Conservation (phyloP, 768 basidiomycete genomes). For the Amanita muscaria region DNA sequence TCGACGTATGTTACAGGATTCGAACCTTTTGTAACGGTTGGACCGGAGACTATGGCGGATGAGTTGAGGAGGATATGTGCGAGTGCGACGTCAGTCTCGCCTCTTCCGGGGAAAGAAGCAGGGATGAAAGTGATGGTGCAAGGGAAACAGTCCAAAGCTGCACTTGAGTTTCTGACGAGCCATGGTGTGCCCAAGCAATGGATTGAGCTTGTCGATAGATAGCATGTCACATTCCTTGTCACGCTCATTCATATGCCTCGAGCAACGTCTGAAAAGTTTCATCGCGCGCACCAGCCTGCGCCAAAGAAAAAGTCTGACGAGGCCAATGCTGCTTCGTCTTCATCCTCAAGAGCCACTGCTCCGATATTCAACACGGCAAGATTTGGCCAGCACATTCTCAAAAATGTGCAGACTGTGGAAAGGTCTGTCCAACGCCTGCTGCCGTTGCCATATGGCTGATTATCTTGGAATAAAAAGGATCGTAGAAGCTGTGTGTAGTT, state of each 20-base stretch:
- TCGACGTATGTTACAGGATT: conserved; percentile 72
- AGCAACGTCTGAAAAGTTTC: conserved; percentile 69
- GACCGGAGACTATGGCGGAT: conserved; percentile 68
- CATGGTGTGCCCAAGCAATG: conserved; percentile 78
- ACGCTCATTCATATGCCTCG: conserved; percentile 51
- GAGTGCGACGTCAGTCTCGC: conserved; percentile 71
- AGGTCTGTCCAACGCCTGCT: too few species aligned
- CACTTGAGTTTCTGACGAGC: conserved; percentile 55
- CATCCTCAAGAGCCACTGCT: conserved; percentile 47
- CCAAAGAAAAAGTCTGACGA: conserved; percentile 38
- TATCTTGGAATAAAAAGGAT: conserved; percentile 1
- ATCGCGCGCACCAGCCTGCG: conserved; percentile 59
- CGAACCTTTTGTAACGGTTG: conserved; percentile 62
- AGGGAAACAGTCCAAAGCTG: conserved; percentile 66
- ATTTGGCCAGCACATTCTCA: conserved; percentile 97
- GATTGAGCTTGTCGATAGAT: conserved; percentile 47
- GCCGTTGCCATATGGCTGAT: too few species aligned
- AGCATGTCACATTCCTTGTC: conserved; percentile 12
- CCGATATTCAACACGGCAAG: conserved; percentile 92
- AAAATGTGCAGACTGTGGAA: conserved; percentile 87
- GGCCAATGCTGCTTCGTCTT: conserved; percentile 8
- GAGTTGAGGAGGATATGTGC: conserved; percentile 73
- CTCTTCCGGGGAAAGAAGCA: conserved; percentile 42
- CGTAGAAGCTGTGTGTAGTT: conserved; percentile 4
- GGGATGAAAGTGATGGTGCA: conserved; percentile 74